Conservation (phyloP, 331 rosid genomes). For the Quercus lobata region DNA sequence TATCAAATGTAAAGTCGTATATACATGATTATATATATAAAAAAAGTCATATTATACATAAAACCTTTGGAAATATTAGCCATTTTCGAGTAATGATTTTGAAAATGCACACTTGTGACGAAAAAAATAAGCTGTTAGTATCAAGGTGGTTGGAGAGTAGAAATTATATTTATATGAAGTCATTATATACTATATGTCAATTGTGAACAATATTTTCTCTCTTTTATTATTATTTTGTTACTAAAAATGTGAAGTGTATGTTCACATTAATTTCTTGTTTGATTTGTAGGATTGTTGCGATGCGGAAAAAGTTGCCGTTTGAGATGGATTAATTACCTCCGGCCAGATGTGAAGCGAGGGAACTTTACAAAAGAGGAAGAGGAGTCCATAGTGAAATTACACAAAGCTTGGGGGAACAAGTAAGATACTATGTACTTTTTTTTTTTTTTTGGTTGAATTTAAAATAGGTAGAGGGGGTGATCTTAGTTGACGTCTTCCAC, state of each 20-base stretch:
- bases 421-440: conserved; percentile 9
- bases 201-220: no score
- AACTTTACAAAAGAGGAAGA: conserved; percentile 72
- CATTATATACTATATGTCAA: no score
- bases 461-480: no score
- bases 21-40: no score
- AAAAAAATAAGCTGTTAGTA: no score
- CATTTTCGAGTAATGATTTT: neutral
- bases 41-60: no score
- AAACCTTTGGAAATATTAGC: neutral
- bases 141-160: no score
- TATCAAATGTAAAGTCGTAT: no score
- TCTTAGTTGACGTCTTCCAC: fast-evolving
- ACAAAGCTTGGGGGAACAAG: conserved; percentile 73
- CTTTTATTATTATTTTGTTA: no score
- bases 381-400: conserved; percentile 56
- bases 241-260: neutral
- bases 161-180: no score
- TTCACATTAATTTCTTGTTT: neutral
- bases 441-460: no score
- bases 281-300: conserved; percentile 52
- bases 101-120: neutral
- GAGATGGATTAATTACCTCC: conserved; percentile 96
- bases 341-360: conserved; percentile 93
- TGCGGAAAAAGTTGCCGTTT: conserved; percentile 97